Evolutionary conservation across 495 filamentous ascomycete species (phyloP).

Genomic region (Saxophila tyrrhenica): DNA sequence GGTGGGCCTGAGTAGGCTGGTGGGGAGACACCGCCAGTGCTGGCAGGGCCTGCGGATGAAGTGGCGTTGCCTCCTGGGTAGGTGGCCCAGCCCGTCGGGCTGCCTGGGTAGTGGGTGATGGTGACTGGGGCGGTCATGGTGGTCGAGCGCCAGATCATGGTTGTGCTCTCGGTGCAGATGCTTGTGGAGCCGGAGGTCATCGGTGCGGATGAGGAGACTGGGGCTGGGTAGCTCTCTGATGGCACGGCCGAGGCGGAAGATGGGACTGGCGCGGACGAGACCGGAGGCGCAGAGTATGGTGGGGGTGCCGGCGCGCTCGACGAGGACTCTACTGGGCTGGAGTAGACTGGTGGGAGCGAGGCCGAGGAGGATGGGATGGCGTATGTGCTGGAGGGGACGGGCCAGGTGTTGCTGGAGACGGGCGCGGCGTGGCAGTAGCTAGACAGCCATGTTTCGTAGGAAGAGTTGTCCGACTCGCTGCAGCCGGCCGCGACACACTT

Average conservation of each 20-base stretch:
- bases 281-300: neutral
- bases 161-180: slow-evolving; percentile 2
- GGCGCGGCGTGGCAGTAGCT: neutral
- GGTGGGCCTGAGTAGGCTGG: neutral
- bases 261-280: neutral
- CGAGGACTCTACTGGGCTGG: neutral
- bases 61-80: neutral
- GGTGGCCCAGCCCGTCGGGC: neutral
- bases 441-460: neutral
- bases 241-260: neutral
- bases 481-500: neutral
- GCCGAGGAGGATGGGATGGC: neutral
- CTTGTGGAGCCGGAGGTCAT: neutral
- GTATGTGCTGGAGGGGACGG: neutral
- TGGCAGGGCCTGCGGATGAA: neutral
- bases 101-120: neutral
- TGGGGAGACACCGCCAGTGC: neutral
- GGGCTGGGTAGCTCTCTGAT: neutral
- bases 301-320: neutral
- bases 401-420: neutral
- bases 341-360: neutral
- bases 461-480: neutral
- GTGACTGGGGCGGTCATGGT: neutral
- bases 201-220: neutral
- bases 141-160: neutral